Conservation (phyloP, 2,329 filamentous ascomycete species). For the Grosmannia clavigera region DNA sequence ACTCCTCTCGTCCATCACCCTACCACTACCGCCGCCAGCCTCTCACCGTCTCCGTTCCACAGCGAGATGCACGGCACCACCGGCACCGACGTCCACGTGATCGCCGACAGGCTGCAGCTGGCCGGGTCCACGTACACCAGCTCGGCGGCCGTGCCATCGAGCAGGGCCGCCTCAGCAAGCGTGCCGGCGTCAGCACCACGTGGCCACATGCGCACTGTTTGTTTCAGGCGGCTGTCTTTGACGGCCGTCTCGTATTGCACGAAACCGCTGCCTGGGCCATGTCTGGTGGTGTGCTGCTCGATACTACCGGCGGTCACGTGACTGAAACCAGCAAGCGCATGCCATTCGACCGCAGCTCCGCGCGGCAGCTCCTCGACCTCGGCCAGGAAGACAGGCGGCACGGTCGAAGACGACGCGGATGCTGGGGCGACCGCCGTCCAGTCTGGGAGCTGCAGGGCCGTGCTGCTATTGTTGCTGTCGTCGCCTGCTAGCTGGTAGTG, state of each 20-base stretch:
- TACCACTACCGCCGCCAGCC: slow-evolving; percentile 23
- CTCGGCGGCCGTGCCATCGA: not conserved
- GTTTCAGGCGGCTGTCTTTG: not conserved
- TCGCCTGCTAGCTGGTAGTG: slow-evolving; percentile 28
- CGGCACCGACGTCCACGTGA: slow-evolving; percentile 6
- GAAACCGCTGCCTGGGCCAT: no score
- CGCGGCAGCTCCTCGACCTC: slow-evolving; percentile 70
- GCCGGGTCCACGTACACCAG: slow-evolving; percentile 8
- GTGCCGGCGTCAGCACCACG: not conserved
- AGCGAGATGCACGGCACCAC: slow-evolving; percentile 29
- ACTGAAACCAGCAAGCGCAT: slow-evolving; percentile 50
- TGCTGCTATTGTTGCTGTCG: slow-evolving; percentile 6
- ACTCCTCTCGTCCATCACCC: not conserved
- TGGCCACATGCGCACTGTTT: slow-evolving; percentile 4
- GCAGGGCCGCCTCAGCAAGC: not conserved
- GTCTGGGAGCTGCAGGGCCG: slow-evolving; percentile 32
- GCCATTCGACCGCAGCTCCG: slow-evolving; percentile 71
- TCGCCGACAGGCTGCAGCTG: not conserved
- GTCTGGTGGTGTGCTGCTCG: not conserved
- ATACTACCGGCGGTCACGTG: slow-evolving; percentile 14
- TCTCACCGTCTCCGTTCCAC: slow-evolving; percentile 25
- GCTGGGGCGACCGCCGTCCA: slow-evolving; percentile 31
- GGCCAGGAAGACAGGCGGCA: slow-evolving; percentile 59
- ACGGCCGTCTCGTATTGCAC: not conserved
- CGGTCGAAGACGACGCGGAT: not conserved